Conservation (phyloP, 2,329 filamentous ascomycete genomes). For the Aureobasidium sp. region DNA sequence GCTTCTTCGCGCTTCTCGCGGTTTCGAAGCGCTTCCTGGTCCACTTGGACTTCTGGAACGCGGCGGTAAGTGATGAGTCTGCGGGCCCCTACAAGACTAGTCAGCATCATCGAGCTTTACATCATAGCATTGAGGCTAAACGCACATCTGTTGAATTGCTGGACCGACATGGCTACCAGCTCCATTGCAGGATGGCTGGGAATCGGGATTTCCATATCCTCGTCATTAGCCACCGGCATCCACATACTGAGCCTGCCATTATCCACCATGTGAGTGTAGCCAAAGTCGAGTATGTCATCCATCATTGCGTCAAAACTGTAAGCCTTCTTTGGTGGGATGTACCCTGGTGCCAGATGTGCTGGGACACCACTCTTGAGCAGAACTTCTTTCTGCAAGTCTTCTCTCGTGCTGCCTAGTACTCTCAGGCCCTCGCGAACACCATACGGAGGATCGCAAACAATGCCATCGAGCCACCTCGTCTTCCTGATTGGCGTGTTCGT, state of each 20-base stretch:
- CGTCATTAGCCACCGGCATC: slow-evolving; percentile 16
- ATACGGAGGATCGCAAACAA: slow-evolving; percentile 93
- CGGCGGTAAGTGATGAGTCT: slow-evolving; percentile 80
- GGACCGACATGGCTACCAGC: slow-evolving; percentile 67
- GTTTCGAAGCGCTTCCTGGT: slow-evolving; percentile 19
- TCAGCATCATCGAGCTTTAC: not conserved
- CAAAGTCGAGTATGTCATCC: slow-evolving; percentile 80
- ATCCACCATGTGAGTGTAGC: slow-evolving; percentile 66
- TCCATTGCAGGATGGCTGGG: slow-evolving; percentile 70
- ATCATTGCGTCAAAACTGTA: slow-evolving; percentile 90
- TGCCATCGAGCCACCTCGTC: slow-evolving; percentile 66
- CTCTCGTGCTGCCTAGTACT: slow-evolving; percentile 70
- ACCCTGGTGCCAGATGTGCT: slow-evolving; percentile 62
- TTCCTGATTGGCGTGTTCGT: slow-evolving; percentile 28
- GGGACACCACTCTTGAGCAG: slow-evolving; percentile 61
- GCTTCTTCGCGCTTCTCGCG: slow-evolving; percentile 25
- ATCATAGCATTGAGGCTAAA: not conserved
- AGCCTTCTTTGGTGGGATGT: slow-evolving; percentile 79
- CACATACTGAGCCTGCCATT: slow-evolving; percentile 75
- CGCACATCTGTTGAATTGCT: slow-evolving; percentile 82
- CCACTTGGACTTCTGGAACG: slow-evolving; percentile 50
- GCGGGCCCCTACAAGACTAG: slow-evolving; percentile 59
- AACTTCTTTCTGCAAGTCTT: slow-evolving; percentile 37
- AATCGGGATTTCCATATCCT: slow-evolving; percentile 31
- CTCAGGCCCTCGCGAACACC: slow-evolving; percentile 86